Evolutionary conservation across 768 basidiomycete genomes (phyloP).

Genomic region (Boletus rex-veris): DNA sequence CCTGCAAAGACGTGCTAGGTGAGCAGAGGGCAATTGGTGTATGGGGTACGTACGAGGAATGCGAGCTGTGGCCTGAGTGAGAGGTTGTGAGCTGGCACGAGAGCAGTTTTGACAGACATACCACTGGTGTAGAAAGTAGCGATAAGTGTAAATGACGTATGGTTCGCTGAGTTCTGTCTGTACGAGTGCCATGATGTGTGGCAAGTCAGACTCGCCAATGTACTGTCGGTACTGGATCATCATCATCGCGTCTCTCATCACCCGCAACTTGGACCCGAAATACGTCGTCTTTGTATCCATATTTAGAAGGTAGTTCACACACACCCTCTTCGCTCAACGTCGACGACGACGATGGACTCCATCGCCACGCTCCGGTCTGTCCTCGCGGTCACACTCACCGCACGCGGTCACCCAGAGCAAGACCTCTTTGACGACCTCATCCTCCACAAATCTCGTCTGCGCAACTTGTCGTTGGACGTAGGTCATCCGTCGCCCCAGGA

Average conservation of each 20-base stretch:
- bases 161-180: slow-evolving; percentile 94
- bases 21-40: not conserved
- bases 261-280: not conserved
- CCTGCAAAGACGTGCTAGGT: slow-evolving; percentile 6
- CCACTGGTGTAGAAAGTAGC: slow-evolving; percentile 97
- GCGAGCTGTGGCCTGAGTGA: slow-evolving; percentile 79
- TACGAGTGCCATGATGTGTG: slow-evolving; percentile 81
- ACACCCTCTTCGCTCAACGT: not conserved
- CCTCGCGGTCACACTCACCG: slow-evolving; percentile 46
- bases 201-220: slow-evolving; percentile 71
- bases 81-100: not conserved
- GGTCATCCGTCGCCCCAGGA: slow-evolving; percentile 61
- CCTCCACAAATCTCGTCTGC: slow-evolving; percentile 59
- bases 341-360: slow-evolving; percentile 48
- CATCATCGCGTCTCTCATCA: slow-evolving; percentile 29
- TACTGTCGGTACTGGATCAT: slow-evolving; percentile 61
- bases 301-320: not conserved
- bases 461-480: slow-evolving; percentile 57
- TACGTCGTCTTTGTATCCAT: not conserved
- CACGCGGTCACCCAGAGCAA: slow-evolving; percentile 57
- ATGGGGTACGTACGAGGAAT: slow-evolving; percentile 52
- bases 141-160: slow-evolving; percentile 93
- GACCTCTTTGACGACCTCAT: slow-evolving; percentile 74
- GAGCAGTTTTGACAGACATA: slow-evolving; percentile 36
- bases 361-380: slow-evolving; percentile 54